Conservation (phyloP, 305 asterid genomes). For the Fraxinus latifolia region DNA sequence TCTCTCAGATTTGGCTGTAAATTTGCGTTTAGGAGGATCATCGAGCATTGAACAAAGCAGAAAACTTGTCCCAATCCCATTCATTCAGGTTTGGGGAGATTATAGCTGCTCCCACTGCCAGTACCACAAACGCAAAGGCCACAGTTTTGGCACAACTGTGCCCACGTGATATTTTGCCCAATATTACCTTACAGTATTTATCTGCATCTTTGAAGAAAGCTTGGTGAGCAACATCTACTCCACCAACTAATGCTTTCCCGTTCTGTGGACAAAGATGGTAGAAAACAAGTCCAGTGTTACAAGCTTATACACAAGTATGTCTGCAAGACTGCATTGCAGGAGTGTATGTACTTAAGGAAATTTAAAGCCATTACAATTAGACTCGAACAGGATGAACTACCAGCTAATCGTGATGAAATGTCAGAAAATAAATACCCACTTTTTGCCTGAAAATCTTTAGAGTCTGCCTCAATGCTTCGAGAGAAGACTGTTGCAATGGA, state of each 20-base stretch:
- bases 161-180: conserved; percentile 28
- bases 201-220: conserved; percentile 34
- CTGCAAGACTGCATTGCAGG: background rate
- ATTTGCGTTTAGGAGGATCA: background rate
- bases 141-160: conserved; percentile 31
- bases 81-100: conserved; percentile 18
- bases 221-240: conserved; percentile 24
- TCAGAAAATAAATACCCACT: conserved; percentile 17
- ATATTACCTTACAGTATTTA: conserved; percentile 27
- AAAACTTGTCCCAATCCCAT: conserved; percentile 28
- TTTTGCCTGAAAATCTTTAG: conserved; percentile 34
- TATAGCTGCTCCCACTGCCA: conserved; percentile 30
- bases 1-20: background rate
- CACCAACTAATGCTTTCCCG: conserved; percentile 29
- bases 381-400: background rate
- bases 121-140: conserved; percentile 18
- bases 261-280: conserved; percentile 25
- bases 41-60: conserved; percentile 11
- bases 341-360: background rate
- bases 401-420: background rate
- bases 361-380: background rate
- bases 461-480: conserved; percentile 25
- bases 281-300: background rate
- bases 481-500: conserved; percentile 31
- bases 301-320: background rate